Percentiles rank a stretch among this genome's conserved stretches.
Evolutionary conservation across 129 eudicot species (phyloP).

Genomic region (Escallonia rubra): DNA sequence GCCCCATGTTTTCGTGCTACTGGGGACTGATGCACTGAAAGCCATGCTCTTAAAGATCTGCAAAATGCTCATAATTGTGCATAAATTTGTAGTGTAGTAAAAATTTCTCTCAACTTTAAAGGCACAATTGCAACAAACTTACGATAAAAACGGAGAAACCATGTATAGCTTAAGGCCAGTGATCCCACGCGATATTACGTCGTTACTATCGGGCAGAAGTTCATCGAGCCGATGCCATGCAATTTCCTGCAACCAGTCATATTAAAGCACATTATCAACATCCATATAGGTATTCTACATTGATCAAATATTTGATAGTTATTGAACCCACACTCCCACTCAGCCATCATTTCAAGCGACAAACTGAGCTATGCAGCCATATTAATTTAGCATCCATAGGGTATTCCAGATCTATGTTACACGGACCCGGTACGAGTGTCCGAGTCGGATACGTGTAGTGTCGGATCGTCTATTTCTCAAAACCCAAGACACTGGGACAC

Average conservation of each 20-base stretch:
- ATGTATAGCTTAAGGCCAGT: slow-evolving; percentile 96
- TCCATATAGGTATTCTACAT: too few relatives aligned
- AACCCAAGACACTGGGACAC: too few relatives aligned
- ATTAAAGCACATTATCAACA: not conserved
- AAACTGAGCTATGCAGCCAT: too few relatives aligned
- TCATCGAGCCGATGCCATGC: slow-evolving; percentile 99
- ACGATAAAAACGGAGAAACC: slow-evolving; percentile 96
- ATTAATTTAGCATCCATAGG: too few relatives aligned
- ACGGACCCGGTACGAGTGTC: too few relatives aligned
- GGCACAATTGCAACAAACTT: slow-evolving; percentile 17
- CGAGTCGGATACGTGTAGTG: too few relatives aligned
- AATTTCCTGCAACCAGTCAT: slow-evolving; percentile 63
- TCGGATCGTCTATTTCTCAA: too few relatives aligned
- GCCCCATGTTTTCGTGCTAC: slow-evolving; percentile 49
- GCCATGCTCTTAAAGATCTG: slow-evolving; percentile 88
- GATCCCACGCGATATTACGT: slow-evolving; percentile 83
- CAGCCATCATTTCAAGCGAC: too few relatives aligned
- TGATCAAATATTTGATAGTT: too few relatives aligned
- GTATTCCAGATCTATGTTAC: too few relatives aligned
- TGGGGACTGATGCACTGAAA: slow-evolving; percentile 67
- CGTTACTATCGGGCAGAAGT: slow-evolving; percentile 66
- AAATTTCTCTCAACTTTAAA: not conserved
- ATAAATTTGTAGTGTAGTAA: not conserved
- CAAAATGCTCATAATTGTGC: slow-evolving; percentile 1
- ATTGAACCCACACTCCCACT: too few relatives aligned